phyloP scores from a whole-genome alignment of 2,329 filamentous ascomycete species.

The Fusarium sp. region DNA sequence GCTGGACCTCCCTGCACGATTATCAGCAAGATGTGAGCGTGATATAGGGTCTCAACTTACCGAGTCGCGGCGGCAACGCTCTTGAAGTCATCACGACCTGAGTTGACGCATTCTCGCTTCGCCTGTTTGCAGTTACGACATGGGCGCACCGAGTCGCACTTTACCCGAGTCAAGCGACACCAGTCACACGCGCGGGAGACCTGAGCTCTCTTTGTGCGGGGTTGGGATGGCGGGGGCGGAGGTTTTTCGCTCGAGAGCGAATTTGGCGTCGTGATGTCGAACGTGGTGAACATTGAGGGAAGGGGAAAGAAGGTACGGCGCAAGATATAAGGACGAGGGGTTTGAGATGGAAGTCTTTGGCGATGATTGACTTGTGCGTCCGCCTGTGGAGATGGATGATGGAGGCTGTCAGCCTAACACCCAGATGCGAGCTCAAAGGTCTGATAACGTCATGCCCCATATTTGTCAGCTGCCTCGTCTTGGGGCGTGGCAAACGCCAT shows the following conservation, averaged over 20 bases:
- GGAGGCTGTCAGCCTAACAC: not conserved
- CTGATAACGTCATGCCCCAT: not conserved
- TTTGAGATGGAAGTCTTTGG: not conserved
- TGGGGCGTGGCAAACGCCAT: not conserved
- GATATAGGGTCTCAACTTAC: constrained; percentile 4
- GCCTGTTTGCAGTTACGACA: constrained; percentile 44
- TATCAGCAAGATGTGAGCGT: not conserved
- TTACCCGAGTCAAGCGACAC: constrained; percentile 47
- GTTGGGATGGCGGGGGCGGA: constrained; percentile 31
- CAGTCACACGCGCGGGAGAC: constrained; percentile 48
- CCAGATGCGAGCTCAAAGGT: not conserved
- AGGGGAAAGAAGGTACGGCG: not conserved
- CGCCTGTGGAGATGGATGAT: not conserved
- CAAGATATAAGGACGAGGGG: not conserved
- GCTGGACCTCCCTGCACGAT: constrained; percentile 38
- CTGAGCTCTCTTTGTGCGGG: constrained; percentile 45
- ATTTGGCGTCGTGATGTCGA: constrained; percentile 32
- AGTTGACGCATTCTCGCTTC: constrained; percentile 40
- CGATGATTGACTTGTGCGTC: not conserved
- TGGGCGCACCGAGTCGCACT: constrained; percentile 45
- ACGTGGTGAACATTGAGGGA: constrained; percentile 41
- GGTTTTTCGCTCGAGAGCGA: constrained; percentile 31
- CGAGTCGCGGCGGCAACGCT: constrained; percentile 42
- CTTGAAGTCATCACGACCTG: constrained; percentile 41
- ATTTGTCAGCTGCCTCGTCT: not conserved